A percentile compares a stretch with the other conserved stretches of the same genome.
phyloP scores from a whole-genome alignment of 305 asterid genomes.

The Fraxinus sp. region DNA sequence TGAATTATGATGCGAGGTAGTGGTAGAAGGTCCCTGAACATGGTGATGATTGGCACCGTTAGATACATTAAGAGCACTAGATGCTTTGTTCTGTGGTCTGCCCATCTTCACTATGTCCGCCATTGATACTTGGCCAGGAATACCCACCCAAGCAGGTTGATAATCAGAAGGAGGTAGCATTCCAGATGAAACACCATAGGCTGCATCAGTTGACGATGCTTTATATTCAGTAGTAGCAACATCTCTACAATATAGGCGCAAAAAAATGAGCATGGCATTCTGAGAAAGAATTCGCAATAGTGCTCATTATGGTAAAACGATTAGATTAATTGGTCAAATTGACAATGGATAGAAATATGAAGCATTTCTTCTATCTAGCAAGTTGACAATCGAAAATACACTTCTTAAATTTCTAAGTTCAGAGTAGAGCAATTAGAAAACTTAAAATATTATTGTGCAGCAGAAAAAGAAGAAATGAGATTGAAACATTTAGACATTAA shows the following conservation, averaged over 20 bases:
- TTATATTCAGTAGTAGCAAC: slow-evolving; percentile 48
- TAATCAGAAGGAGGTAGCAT: slow-evolving; percentile 49
- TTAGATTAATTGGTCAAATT: not conserved
- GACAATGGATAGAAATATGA: not conserved
- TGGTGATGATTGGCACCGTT: slow-evolving; percentile 34
- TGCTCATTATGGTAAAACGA: slow-evolving; percentile 13
- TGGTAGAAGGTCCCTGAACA: slow-evolving; percentile 38
- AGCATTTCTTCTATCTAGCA: not conserved
- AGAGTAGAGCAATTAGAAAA: not conserved
- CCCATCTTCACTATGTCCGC: slow-evolving; percentile 99
- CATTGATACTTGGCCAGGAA: slow-evolving; percentile 88
- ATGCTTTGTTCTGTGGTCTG: slow-evolving; percentile 52
- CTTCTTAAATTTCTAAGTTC: not conserved
- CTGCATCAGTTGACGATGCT: slow-evolving; percentile 34
- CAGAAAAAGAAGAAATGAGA: not conserved
- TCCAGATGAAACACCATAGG: slow-evolving; percentile 46
- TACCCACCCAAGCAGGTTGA: slow-evolving; percentile 66
- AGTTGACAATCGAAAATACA: not conserved
- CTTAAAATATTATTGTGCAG: not conserved
- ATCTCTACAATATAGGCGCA: slow-evolving; percentile 48
- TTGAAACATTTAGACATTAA: slow-evolving; percentile 6
- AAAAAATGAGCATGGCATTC: not conserved
- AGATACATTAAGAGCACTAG: slow-evolving; percentile 37
- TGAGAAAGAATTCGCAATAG: not conserved
- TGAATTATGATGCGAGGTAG: slow-evolving; percentile 32